Conservation (phyloP, 208 protist genomes). For the Trypanosoma theileri region DNA sequence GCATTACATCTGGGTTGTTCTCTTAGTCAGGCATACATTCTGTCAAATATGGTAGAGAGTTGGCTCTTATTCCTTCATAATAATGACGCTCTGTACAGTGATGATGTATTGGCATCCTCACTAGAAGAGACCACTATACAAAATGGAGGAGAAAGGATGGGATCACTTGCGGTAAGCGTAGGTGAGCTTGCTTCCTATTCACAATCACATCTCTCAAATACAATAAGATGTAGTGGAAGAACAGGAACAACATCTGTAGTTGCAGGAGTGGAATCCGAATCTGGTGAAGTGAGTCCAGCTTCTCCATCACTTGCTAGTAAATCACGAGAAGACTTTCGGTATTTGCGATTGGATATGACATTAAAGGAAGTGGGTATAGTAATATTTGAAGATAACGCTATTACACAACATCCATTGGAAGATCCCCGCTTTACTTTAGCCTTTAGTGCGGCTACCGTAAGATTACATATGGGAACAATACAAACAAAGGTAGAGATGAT, state of each 20-base stretch:
- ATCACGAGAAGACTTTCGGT: slow-evolving; percentile 34
- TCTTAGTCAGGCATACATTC: slow-evolving; percentile 70
- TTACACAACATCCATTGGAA: slow-evolving; percentile 30
- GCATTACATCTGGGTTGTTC: slow-evolving; percentile 58
- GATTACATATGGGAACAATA: slow-evolving; percentile 49
- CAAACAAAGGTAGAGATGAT: slow-evolving; percentile 53
- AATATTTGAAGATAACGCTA: slow-evolving; percentile 64
- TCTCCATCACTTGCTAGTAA: not conserved
- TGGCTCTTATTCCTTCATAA: slow-evolving; percentile 46
- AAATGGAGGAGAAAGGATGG: not conserved
- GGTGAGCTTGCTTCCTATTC: not conserved
- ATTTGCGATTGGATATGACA: slow-evolving; percentile 61
- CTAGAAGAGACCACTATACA: not conserved
- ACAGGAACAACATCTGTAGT: too few relatives aligned
- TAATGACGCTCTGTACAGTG: not conserved
- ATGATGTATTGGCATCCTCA: not conserved
- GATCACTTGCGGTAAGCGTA: not conserved
- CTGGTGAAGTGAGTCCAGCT: slow-evolving; percentile 5
- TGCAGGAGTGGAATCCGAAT: slow-evolving; percentile 14
- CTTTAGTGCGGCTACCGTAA: slow-evolving; percentile 54
- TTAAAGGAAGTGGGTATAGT: slow-evolving; percentile 64
- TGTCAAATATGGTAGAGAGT: slow-evolving; percentile 72
- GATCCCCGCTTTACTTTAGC: slow-evolving; percentile 54
- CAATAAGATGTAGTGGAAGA: not conserved
- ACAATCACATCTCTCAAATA: not conserved